Evolutionary conservation across 1,284 basidiomycete genomes (phyloP), one percentile per base, ranked within the genome.

Genomic region (Veloporphyrellus conicus): DNA sequence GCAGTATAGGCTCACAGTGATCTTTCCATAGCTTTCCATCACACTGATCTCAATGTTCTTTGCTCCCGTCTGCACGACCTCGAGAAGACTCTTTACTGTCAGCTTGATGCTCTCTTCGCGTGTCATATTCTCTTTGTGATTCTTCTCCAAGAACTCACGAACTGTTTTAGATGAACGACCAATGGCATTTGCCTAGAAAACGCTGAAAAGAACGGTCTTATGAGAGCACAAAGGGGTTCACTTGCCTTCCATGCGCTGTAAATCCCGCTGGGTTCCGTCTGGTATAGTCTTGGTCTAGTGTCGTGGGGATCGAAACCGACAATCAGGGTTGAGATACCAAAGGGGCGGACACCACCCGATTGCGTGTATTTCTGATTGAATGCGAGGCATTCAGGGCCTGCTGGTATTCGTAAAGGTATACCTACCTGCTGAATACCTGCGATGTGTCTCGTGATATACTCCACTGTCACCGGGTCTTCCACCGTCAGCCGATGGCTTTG

Each of bases 31-130:
- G 50, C 84, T 82, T 68, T 95, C 92, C 90, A 97, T 94, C 41
- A 97, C 89, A 56, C 88, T 93, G 57, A 98, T 91, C 67, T 98
- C 93, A 56, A 98, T 97, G 69, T 98, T 99, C 78, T 99, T 99
- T 4, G 96, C 96, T 20, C 96, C 96, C 1, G 96, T 98, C 72
- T 99, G 96, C 2, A 99, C 96, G 23, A 99, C 95, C 67, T 99
- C 96, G 22, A 99, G 76, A 61, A 99, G 72, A 65, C 89, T 92
- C 76, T 98, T 99, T 60, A 99, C 82, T 0, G 96, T 91, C 33
- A 99, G 75, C 69, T 98, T 98, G 71, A 99, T 90, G 41, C 89
- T 84, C 50, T 94, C 91, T 33, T 93, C 93, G 52, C 90, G 79
- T 12, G 79, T 76, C 72, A 97, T 77, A 56, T 90, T 90, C 55